phyloP scores from a whole-genome alignment of 1,139 yeast genomes.

The Kurtzmaniella quercitrusa region DNA sequence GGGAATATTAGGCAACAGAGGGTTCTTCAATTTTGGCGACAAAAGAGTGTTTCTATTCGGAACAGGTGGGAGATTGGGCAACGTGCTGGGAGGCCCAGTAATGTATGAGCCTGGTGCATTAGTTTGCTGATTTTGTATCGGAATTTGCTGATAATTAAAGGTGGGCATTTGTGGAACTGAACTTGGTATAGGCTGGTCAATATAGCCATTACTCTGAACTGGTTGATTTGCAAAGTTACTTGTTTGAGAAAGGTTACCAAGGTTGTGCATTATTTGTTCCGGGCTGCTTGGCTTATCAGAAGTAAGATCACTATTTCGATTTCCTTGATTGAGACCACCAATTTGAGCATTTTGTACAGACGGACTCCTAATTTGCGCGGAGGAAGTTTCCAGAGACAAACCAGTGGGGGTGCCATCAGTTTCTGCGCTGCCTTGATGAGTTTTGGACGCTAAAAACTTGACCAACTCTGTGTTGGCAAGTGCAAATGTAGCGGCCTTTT shows the following conservation, averaged over 20 bases:
- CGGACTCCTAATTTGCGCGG: no score
- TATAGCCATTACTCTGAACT: no score
- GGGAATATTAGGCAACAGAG: background rate
- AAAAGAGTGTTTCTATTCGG: background rate
- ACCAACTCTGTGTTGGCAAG: slow-evolving; percentile 6
- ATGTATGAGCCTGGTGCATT: background rate
- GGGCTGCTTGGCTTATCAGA: no score
- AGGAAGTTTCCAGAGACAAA: background rate
- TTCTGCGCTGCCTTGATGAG: background rate
- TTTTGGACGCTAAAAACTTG: slow-evolving; percentile 3
- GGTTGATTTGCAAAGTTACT: no score
- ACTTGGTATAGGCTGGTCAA: background rate
- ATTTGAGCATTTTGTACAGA: no score
- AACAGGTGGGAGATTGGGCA: background rate
- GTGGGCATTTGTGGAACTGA: background rate
- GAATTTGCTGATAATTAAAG: background rate
- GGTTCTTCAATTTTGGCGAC: background rate
- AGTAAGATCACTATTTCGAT: no score
- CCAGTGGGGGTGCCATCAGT: background rate
- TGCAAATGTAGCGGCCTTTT: slow-evolving; percentile 7
- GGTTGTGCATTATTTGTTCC: no score
- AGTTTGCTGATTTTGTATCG: background rate
- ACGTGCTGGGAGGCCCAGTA: background rate
- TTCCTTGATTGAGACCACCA: no score
- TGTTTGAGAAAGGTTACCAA: no score